Percentiles rank a stretch among this genome's conserved stretches.
These are phyloP conservation scores for Polyporus arcularius DNA, from an alignment of 768 basidiomycete species.

Conservation along the genomic window DNA sequence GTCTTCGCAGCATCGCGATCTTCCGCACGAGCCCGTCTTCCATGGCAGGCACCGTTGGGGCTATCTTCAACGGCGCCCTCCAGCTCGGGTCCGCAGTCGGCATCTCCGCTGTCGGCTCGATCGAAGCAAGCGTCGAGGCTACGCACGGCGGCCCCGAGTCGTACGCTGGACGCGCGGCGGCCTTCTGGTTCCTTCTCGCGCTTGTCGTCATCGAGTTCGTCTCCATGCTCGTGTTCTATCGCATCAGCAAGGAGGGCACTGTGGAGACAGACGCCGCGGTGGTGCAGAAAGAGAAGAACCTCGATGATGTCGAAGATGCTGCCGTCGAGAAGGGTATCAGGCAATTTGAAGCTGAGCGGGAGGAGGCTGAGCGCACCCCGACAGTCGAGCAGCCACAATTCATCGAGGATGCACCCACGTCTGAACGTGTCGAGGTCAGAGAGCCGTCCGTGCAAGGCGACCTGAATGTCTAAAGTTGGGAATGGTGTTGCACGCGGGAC, in stretches of 20 bases:
- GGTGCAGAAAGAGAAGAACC: slow-evolving; percentile 4
- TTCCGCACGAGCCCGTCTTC: slow-evolving; percentile 48
- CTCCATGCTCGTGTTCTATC: slow-evolving; percentile 38
- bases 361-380: too few species aligned
- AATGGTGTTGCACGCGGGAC: too few species aligned
- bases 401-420: too few species aligned
- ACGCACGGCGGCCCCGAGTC: slow-evolving; percentile 31
- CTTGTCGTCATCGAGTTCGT: slow-evolving; percentile 35
- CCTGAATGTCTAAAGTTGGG: too few species aligned
- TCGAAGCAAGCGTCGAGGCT: slow-evolving; percentile 46
- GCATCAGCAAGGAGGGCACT: slow-evolving; percentile 17
- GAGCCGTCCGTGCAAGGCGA: too few species aligned
- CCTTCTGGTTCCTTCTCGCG: slow-evolving; percentile 36
- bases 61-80: slow-evolving; percentile 55
- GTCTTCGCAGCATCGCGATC: slow-evolving; percentile 46
- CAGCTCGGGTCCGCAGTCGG: slow-evolving; percentile 56
- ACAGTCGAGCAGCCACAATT: too few species aligned
- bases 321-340: slow-evolving; percentile 5
- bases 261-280: slow-evolving; percentile 5
- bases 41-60: slow-evolving; percentile 56
- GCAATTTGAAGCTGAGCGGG: not conserved
- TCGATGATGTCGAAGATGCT: not conserved
- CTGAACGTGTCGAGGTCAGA: too few species aligned
- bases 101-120: slow-evolving; percentile 48
- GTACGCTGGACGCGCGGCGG: slow-evolving; percentile 45